phyloP scores from a whole-genome alignment of 441 rosid genomes.

The Rhodomyrtus psidioides region DNA sequence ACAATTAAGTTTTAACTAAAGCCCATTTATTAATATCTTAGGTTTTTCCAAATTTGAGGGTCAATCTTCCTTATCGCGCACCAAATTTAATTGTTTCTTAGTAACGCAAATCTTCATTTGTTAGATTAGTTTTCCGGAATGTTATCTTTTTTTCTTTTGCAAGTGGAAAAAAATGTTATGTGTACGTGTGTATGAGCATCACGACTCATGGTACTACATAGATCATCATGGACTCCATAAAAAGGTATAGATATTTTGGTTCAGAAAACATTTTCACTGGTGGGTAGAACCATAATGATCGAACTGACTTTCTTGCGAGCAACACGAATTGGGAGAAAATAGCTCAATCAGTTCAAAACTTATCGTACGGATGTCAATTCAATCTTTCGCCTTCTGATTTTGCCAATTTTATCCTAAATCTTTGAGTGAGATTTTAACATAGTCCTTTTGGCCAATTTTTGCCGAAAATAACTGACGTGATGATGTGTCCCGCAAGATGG shows the following conservation, averaged over 20 bases:
- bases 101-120: neutral
- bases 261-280: no score
- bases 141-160: neutral
- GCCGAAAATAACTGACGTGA: neutral
- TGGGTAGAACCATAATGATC: no score
- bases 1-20: neutral
- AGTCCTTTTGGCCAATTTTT: fast-evolving
- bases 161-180: neutral
- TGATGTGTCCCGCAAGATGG: neutral
- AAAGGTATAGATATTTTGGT: no score
- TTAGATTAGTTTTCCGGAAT: neutral
- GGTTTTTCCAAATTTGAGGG: neutral
- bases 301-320: no score
- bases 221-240: no score
- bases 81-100: neutral
- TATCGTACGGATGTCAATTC: neutral
- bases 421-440: neutral
- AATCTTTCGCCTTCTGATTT: fast-evolving
- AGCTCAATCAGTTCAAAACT: neutral
- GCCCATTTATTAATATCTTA: neutral
- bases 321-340: no score
- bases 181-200: neutral
- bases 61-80: neutral
- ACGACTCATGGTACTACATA: no score
- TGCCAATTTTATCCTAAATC: fast-evolving